phyloP scores from a whole-genome alignment of 305 asterid genomes.

The Petunia hybrid region DNA sequence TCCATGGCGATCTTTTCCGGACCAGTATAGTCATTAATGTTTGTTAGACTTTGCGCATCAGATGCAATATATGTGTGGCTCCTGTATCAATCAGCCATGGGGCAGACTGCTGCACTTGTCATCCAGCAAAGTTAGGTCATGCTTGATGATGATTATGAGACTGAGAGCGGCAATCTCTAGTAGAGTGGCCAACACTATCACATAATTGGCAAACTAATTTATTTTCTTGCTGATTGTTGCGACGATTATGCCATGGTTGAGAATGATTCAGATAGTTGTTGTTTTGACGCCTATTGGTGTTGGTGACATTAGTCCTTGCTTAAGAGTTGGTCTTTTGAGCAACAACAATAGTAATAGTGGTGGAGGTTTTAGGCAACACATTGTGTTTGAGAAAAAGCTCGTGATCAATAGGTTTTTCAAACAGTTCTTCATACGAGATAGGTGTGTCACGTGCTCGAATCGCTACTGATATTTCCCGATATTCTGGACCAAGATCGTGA shows the following conservation, averaged over 20 bases:
- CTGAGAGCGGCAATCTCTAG: background rate
- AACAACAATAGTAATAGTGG: no score
- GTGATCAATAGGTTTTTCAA: no score
- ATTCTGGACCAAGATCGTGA: no score
- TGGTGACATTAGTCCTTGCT: background rate
- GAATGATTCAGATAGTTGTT: background rate
- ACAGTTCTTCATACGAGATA: no score
- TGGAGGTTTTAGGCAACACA: no score
- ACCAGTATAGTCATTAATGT: background rate
- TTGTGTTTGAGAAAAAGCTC: no score
- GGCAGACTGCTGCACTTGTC: background rate
- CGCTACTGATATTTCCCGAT: no score
- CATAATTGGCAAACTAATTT: background rate
- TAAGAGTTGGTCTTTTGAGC: background rate
- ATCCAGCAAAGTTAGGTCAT: background rate
- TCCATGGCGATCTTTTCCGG: no score
- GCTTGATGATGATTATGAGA: background rate
- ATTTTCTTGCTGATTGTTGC: background rate
- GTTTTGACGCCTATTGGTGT: background rate
- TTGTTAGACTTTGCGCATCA: background rate
- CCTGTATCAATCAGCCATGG: background rate
- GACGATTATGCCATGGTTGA: background rate
- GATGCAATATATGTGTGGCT: background rate
- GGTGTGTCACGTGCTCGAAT: no score
- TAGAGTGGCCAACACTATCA: background rate